Conservation (phyloP, 306 rosid genomes). For the Begonia peltatifolia region DNA sequence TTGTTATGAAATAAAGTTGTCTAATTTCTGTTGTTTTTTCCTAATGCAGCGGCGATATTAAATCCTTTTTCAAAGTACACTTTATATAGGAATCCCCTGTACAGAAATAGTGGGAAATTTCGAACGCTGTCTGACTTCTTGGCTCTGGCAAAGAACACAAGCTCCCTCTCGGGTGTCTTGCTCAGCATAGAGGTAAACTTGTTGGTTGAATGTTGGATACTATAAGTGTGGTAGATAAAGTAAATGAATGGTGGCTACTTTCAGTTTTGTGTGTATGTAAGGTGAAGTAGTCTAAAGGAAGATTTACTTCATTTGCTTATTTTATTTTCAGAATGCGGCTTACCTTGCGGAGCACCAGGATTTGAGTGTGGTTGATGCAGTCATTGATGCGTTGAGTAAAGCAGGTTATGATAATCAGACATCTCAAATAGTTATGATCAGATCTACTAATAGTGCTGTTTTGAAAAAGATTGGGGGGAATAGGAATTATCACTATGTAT, state of each 20-base stretch:
- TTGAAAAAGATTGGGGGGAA: constrained; percentile 42
- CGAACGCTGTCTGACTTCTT: constrained; percentile 54
- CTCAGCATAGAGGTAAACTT: constrained; percentile 59
- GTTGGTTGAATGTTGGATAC: not conserved
- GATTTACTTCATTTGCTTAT: no score
- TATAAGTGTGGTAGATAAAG: no score
- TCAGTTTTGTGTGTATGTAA: no score
- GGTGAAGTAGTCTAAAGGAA: no score
- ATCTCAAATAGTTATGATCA: constrained; percentile 48
- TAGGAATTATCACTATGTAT: constrained; percentile 46
- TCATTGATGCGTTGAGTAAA: constrained; percentile 32
- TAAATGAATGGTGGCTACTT: no score
- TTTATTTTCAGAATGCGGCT: constrained; percentile 39
- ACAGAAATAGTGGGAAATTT: constrained; percentile 26
- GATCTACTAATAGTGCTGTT: constrained; percentile 64
- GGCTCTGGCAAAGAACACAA: constrained; percentile 47
- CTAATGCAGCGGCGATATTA: constrained; percentile 48
- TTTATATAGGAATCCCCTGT: constrained; percentile 51
- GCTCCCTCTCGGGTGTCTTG: constrained; percentile 57
- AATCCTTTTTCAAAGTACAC: constrained; percentile 20
- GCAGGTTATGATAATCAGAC: constrained; percentile 53
- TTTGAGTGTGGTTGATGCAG: constrained; percentile 41
- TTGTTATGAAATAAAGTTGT: not conserved
- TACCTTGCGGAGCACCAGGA: constrained; percentile 42
- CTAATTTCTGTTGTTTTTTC: not conserved